Base-by-base conservation (phyloP, 2,329 filamentous ascomycete genomes). In the Neofusicoccum laricinum region DNA sequence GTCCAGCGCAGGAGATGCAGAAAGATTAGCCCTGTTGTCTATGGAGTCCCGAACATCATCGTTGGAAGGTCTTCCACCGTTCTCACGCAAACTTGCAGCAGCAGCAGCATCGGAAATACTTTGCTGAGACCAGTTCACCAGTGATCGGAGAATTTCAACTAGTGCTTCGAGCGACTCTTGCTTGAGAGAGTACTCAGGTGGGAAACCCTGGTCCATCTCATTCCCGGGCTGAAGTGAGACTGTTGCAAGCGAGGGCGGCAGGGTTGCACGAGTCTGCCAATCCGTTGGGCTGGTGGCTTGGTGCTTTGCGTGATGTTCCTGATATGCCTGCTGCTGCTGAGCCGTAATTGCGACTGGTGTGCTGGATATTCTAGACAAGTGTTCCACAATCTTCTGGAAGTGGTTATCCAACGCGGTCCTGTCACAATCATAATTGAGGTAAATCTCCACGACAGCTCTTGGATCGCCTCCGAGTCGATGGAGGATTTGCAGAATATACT, bases 381-480 rank as follows among this genome's bases (percentile, higher is more conserved):
- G 93, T 75, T 99, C 96, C 57, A 99, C 93, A 62, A 98, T 89
- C 69, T 86, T 83, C 77, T 99, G 95, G 76, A 96, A 99, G 77
- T 98, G 95, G 77, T 99, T 99, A 78, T 98, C 94, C 66, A 98
- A 86, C 10, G 88, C 88, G 45, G 92, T 93, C 66, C 94, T 86
- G 72, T 98, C 96, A 78, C 95, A 99, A 75, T 99, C 95, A 73
- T 99, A 99, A 77, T 99, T 99, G 67, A 99, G 85, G 77, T 99
- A 99, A 14, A 93, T 90, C 77, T 99, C 95, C 15, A 99, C 95
- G 55, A 99, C 77, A 0, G 92, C 93, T 68, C 92, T 86, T 1
- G 94, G 92, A 74, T 99, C 95, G 15, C 87, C 88, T 65, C 90
- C 93, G 53, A 99, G 83, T 65, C 94, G 86, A 70, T 92, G 90